phyloP scores from a whole-genome alignment of 1,139 yeast species.

The Sugiyamaella xylanicola region DNA sequence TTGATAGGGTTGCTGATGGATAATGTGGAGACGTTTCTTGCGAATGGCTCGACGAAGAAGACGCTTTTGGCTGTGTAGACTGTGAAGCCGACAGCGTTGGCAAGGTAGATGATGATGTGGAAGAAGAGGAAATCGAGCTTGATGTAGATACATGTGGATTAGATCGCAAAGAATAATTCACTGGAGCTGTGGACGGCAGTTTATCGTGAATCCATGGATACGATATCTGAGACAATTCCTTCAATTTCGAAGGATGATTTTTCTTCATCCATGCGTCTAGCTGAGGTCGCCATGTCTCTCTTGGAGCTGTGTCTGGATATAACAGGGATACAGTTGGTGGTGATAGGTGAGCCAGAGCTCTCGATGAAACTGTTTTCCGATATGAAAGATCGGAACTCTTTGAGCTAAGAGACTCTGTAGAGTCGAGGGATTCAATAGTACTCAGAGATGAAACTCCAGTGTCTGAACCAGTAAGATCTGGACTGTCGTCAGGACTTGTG shows the following conservation, averaged over 20 bases:
- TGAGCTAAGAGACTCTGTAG: no score
- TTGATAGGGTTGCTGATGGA: slow-evolving; percentile 6
- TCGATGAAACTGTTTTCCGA: no score
- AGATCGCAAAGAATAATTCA: neutral
- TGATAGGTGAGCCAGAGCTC: slow-evolving; percentile 10
- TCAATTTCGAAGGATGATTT: slow-evolving; percentile 33
- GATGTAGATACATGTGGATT: neutral
- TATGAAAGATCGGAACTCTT: no score
- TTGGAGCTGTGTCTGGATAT: slow-evolving; percentile 47
- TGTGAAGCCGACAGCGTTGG: neutral
- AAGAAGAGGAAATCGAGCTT: slow-evolving; percentile 16
- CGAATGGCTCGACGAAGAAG: neutral
- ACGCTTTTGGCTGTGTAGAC: neutral
- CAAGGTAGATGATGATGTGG: slow-evolving; percentile 11
- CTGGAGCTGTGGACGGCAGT: slow-evolving; percentile 19
- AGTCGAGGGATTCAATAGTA: no score
- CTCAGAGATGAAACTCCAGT: no score
- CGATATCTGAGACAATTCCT: slow-evolving; percentile 30
- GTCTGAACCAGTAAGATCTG: no score
- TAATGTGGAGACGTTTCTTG: slow-evolving; percentile 9
- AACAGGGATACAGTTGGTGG: slow-evolving; percentile 35
- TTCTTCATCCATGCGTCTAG: slow-evolving; percentile 43
- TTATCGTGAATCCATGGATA: slow-evolving; percentile 23
- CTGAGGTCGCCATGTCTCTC: slow-evolving; percentile 45
- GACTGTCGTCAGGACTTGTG: no score